Conservation (phyloP, 2,329 filamentous ascomycete species). For the Neonectria hederae region DNA sequence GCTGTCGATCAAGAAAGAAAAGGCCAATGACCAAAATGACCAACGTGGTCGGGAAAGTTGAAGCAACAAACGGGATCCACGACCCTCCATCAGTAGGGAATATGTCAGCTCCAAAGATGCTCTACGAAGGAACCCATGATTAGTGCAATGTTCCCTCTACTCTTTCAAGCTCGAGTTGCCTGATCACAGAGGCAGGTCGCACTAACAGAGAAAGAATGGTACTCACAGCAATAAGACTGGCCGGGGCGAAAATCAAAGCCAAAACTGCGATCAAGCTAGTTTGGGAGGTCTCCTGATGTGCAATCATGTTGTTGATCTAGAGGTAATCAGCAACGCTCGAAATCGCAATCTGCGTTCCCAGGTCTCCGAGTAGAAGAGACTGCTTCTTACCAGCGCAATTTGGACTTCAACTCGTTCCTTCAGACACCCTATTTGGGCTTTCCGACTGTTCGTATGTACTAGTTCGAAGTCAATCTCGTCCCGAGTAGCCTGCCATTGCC, state of each 20-base stretch:
- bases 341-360: neutral
- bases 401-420: neutral
- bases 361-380: neutral
- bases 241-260: constrained; percentile 1
- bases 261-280: constrained; percentile 2
- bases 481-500: neutral
- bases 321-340: neutral
- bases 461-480: neutral
- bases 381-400: neutral
- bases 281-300: constrained; percentile 3
- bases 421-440: neutral
- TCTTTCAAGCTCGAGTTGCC: too few relatives aligned
- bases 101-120: neutral
- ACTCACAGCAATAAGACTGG: neutral
- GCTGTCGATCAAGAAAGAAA: neutral
- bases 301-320: neutral
- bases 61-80: neutral
- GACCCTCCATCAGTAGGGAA: neutral
- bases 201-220: neutral
- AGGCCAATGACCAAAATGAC: neutral
- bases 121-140: neutral
- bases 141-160: neutral
- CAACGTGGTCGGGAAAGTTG: neutral
- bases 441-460: neutral
- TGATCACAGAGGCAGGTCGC: too few relatives aligned